A percentile compares a stretch with the other conserved stretches of the same genome.
These are phyloP conservation scores for Diutina ranongensis DNA, from an alignment of 1,139 yeast genomes.

Conservation along the genomic window DNA sequence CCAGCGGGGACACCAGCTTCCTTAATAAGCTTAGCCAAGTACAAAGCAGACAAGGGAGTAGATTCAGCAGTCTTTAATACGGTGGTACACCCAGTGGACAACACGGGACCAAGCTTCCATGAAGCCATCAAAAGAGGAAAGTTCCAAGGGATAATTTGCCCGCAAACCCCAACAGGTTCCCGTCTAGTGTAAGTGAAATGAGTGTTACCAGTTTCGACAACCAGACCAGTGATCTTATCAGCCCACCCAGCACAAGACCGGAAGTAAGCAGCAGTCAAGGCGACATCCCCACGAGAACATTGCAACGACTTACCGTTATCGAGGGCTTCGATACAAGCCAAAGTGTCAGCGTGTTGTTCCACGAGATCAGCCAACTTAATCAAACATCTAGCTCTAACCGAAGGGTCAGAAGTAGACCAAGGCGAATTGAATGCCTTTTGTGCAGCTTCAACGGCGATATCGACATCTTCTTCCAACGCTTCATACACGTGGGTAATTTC, in stretches of 20 bases:
- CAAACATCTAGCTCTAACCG: constrained; percentile 11
- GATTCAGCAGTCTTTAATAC: constrained; percentile 77
- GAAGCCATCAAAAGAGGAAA: constrained; percentile 78
- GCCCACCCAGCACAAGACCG: constrained; percentile 19
- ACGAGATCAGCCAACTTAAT: constrained; percentile 12
- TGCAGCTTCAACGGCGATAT: constrained; percentile 48
- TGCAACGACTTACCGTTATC: constrained; percentile 13
- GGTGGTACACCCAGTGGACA: constrained; percentile 72
- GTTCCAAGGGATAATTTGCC: constrained; percentile 82
- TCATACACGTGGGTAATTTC: constrained; percentile 41
- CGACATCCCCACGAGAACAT: constrained; percentile 13
- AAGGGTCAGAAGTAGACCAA: constrained; percentile 12
- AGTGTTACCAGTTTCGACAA: constrained; percentile 16
- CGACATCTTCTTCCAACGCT: constrained; percentile 47
- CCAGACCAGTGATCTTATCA: constrained; percentile 17
- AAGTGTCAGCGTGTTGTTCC: constrained; percentile 12
- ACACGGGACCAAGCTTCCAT: constrained; percentile 81
- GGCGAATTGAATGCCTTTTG: constrained; percentile 30
- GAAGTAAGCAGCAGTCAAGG: constrained; percentile 14
- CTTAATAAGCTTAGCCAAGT: constrained; percentile 44
- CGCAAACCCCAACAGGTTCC: constrained; percentile 74
- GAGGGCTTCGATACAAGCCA: constrained; percentile 13
- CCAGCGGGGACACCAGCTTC: constrained; percentile 76
- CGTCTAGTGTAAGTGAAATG: constrained; percentile 23
- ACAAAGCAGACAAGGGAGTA: constrained; percentile 72